phyloP scores from a whole-genome alignment of 768 basidiomycete genomes.

The Postia placenta region DNA sequence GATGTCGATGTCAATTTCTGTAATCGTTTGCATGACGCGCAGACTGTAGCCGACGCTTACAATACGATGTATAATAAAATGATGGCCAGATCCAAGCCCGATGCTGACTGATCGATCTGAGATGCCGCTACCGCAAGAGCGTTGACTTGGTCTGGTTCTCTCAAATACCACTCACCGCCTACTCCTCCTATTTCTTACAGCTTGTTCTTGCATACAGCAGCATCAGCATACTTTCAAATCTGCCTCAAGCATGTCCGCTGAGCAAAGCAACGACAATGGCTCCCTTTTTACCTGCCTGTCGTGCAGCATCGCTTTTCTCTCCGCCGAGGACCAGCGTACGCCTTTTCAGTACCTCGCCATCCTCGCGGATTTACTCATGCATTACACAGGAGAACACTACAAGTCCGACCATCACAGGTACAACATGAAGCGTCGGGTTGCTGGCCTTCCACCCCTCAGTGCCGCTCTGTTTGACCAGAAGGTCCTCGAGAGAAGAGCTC shows the following conservation, averaged over 20 bases:
- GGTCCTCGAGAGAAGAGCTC: constrained; percentile 69
- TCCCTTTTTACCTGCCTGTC: constrained; percentile 83
- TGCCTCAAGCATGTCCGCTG: not conserved
- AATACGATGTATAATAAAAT: no score
- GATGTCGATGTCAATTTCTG: no score
- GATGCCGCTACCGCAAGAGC: no score
- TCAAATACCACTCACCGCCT: no score
- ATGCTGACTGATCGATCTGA: no score
- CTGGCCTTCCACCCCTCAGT: constrained; percentile 81
- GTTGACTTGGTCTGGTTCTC: no score
- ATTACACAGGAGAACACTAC: constrained; percentile 69
- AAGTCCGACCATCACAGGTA: constrained; percentile 94
- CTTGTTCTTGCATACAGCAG: no score
- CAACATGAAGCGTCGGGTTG: constrained; percentile 96
- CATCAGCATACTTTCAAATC: no score
- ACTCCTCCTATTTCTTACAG: no score
- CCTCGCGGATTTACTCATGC: not conserved
- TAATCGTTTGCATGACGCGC: no score
- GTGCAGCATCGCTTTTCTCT: constrained; percentile 81
- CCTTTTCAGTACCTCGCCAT: constrained; percentile 8
- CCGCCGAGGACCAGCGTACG: constrained; percentile 80
- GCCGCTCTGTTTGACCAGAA: constrained; percentile 80
- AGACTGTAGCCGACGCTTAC: no score
- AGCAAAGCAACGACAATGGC: not conserved
- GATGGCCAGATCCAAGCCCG: no score